Evolutionary conservation across 2,329 filamentous ascomycete genomes (phyloP).

Genomic region (Alternaria sp.): DNA sequence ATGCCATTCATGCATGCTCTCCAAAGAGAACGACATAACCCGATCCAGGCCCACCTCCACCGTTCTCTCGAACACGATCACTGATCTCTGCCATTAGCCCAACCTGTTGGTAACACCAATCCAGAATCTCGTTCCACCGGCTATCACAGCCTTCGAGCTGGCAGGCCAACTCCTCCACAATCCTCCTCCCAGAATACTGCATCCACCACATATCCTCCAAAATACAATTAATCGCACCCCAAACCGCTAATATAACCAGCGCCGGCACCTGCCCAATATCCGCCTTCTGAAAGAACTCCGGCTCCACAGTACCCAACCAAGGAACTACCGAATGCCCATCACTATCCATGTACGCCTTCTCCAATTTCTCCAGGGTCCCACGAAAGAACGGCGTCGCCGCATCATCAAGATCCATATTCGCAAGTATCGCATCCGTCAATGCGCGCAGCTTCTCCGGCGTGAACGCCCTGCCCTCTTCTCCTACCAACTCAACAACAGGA

Average conservation of each 20-base stretch:
- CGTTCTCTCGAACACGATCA: neutral
- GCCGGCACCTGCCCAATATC: neutral
- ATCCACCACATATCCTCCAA: neutral
- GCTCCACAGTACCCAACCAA: neutral
- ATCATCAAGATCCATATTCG: neutral
- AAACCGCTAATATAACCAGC: neutral
- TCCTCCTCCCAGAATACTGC: neutral
- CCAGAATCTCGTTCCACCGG: neutral
- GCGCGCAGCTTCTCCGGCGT: neutral
- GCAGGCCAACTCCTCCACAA: neutral
- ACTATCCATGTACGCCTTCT: neutral
- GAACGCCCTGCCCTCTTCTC: neutral
- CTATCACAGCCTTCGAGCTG: neutral
- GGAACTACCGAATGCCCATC: neutral
- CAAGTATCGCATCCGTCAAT: neutral
- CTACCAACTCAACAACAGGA: neutral
- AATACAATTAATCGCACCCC: neutral
- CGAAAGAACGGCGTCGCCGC: neutral
- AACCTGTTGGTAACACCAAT: neutral
- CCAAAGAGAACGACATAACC: neutral
- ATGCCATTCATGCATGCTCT: neutral
- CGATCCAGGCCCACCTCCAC: neutral
- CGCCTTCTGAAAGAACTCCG: neutral
- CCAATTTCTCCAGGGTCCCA: neutral
- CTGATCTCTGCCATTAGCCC: neutral